These are phyloP conservation scores for Platismatia glauca DNA, from an alignment of 495 filamentous ascomycete genomes.

Conservation along the genomic window DNA sequence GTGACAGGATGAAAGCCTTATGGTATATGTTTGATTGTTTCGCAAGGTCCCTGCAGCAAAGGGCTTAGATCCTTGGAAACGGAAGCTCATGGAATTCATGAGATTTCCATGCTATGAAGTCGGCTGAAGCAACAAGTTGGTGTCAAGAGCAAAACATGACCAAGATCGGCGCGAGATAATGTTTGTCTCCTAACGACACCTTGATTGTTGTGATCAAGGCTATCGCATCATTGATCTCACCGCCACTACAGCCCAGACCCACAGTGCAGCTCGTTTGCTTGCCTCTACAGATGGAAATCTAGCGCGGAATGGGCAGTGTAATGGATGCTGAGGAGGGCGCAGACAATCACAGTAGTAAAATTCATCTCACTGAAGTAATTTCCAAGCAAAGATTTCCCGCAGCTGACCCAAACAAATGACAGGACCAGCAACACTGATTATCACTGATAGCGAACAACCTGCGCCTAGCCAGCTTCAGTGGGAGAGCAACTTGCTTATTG, in stretches of 20 bases:
- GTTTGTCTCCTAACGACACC: background rate
- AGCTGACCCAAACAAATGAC: background rate
- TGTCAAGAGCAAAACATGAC: background rate
- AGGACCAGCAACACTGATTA: background rate
- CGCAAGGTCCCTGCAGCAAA: background rate
- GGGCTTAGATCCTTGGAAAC: background rate
- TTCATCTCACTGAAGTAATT: background rate
- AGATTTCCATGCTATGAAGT: background rate
- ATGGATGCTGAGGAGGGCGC: background rate
- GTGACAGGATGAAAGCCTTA: background rate
- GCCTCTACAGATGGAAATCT: background rate
- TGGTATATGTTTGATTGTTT: background rate
- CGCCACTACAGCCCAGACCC: background rate
- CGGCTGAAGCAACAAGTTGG: background rate
- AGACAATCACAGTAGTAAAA: background rate
- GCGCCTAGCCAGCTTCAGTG: background rate
- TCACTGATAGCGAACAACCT: background rate
- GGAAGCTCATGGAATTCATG: background rate
- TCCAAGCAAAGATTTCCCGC: background rate
- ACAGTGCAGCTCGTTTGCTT: background rate
- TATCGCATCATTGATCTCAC: background rate
- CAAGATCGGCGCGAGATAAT: background rate
- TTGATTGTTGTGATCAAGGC: background rate
- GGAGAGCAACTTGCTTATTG: background rate
- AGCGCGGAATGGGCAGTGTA: background rate